Conservation (phyloP, 1,284 basidiomycete species). For the Tilletia horrida region DNA sequence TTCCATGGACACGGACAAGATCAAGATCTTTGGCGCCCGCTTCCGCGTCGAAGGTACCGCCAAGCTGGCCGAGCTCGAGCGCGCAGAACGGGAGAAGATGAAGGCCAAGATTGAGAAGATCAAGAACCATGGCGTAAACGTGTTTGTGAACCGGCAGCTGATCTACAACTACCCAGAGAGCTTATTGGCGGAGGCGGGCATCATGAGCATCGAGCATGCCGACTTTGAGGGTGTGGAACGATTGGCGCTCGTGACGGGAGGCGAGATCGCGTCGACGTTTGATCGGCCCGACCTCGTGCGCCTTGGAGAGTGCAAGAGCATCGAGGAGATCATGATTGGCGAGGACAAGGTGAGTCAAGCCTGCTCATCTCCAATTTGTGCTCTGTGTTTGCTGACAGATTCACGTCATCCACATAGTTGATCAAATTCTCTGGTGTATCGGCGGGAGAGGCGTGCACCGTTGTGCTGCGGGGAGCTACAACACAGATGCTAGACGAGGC, state of each 20-base stretch:
- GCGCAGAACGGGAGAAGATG: conserved; percentile 99
- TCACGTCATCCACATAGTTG: conserved; percentile 61
- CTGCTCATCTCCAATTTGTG: neutral
- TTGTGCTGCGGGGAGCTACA: conserved; percentile 93
- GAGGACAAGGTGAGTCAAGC: conserved; percentile 61
- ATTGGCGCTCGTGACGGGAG: conserved; percentile 90
- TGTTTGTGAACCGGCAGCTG: conserved; percentile 96
- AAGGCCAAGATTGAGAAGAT: conserved; percentile 95
- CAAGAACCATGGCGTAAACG: conserved; percentile 90
- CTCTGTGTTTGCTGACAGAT: conserved; percentile 17
- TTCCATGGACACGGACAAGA: conserved; percentile 99
- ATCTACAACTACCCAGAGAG: conserved; percentile 99
- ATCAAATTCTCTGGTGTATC: conserved; percentile 99
- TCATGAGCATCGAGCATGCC: conserved; percentile 96
- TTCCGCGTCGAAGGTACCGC: conserved; percentile 93
- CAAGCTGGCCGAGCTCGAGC: conserved; percentile 94
- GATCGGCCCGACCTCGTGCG: conserved; percentile 89
- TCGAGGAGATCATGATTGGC: conserved; percentile 99
- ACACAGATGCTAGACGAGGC: conserved; percentile 99
- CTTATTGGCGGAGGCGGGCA: conserved; percentile 85
- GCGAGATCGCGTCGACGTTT: conserved; percentile 95
- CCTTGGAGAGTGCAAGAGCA: conserved; percentile 86
- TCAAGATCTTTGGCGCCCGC: conserved; percentile 96
- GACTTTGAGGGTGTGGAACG: conserved; percentile 99
- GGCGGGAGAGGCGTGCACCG: conserved; percentile 97